These are phyloP conservation scores for Talaromyces sp. DNA, from an alignment of 2,329 filamentous ascomycete species.

Conservation along the genomic window DNA sequence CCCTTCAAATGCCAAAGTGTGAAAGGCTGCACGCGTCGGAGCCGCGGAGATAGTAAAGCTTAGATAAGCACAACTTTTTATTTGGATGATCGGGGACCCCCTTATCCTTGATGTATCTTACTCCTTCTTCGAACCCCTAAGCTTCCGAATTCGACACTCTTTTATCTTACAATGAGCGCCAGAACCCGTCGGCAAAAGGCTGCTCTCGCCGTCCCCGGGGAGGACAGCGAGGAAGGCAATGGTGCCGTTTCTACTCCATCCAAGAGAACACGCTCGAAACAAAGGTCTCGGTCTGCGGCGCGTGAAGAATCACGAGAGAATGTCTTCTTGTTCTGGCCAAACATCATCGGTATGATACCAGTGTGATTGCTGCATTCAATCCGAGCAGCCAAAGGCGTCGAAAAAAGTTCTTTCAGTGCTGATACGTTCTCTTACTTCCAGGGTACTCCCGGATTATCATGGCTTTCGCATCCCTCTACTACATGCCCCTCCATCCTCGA, in stretches of 20 bases:
- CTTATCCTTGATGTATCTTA: conserved; percentile 5
- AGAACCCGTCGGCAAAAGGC: conserved; percentile 46
- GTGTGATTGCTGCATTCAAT: not conserved
- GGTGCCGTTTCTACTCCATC: conserved; percentile 35
- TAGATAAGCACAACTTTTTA: conserved; percentile 11
- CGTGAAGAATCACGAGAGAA: conserved; percentile 61
- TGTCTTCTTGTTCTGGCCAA: conserved; percentile 80
- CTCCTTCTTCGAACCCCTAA: conserved; percentile 1
- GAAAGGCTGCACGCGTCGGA: not conserved
- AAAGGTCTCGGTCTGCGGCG: conserved; percentile 28
- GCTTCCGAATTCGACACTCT: not conserved
- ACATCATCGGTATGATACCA: conserved; percentile 68
- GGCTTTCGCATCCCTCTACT: conserved; percentile 90
- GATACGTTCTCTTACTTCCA: conserved; percentile 36
- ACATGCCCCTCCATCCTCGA: conserved; percentile 98
- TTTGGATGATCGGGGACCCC: conserved; percentile 8
- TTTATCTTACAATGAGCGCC: conserved; percentile 36
- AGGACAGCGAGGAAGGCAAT: conserved; percentile 38
- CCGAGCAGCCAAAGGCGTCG: not conserved
- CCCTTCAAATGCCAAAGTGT: too few species aligned
- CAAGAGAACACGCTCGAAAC: conserved; percentile 29
- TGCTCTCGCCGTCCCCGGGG: conserved; percentile 31
- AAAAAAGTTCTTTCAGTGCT: not conserved
- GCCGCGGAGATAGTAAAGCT: conserved; percentile 6
- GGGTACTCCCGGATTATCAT: conserved; percentile 78